phyloP scores from a whole-genome alignment of 331 rosid species.

The Acacia pycnantha region DNA sequence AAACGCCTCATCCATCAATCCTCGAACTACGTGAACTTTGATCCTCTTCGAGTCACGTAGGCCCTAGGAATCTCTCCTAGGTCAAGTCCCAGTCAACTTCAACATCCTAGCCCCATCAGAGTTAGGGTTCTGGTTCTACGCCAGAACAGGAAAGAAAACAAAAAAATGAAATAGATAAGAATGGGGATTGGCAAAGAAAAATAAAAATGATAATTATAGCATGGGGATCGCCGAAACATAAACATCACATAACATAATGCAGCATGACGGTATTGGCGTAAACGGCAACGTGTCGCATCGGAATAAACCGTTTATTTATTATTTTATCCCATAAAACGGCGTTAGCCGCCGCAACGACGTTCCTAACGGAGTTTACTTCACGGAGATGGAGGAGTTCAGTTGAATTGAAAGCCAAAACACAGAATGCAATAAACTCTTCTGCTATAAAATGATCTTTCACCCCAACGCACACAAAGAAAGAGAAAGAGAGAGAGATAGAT shows the following conservation, averaged over 20 bases:
- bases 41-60: no score
- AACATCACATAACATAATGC: background rate
- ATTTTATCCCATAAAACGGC: slow-evolving; percentile 31
- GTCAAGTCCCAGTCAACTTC: no score
- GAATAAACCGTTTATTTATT: slow-evolving; percentile 35
- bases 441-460: slow-evolving; percentile 53
- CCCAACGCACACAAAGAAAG: slow-evolving; percentile 21
- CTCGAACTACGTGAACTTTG: no score
- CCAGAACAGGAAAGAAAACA: background rate
- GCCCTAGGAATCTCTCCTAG: no score
- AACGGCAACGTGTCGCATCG: slow-evolving; percentile 37
- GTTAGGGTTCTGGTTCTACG: no score
- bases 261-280: background rate
- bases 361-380: slow-evolving; percentile 51
- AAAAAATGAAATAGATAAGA: background rate
- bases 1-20: no score
- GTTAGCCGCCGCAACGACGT: slow-evolving; percentile 80
- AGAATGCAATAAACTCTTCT: slow-evolving; percentile 32
- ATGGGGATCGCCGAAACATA: slow-evolving; percentile 10
- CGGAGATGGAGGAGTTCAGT: slow-evolving; percentile 35
- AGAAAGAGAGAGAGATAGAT: background rate
- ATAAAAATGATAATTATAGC: background rate
- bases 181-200: background rate
- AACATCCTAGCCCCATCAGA: no score
- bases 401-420: slow-evolving; percentile 17